A percentile compares a stretch with the other conserved stretches of the same genome.
Evolutionary conservation across 2,329 filamentous ascomycete genomes (phyloP).

Genomic region (Phaeophleospora eucalypticola): DNA sequence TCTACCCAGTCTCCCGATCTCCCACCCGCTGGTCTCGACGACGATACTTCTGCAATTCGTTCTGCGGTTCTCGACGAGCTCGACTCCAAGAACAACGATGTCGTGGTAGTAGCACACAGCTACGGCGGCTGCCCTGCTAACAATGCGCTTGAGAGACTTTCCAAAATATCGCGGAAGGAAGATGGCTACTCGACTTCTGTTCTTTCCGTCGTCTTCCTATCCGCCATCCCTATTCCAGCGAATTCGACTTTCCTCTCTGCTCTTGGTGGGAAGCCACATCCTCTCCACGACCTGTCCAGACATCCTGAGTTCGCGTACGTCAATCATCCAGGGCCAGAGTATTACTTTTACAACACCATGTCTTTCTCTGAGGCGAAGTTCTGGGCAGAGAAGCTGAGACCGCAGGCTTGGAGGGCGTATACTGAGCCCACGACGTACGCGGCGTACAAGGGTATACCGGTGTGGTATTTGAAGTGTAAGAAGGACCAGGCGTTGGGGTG

Average conservation of each 20-base stretch:
- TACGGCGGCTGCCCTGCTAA: slow-evolving; percentile 26
- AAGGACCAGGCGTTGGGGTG: slow-evolving; percentile 7
- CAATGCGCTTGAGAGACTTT: slow-evolving; percentile 21
- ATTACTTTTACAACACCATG: no score
- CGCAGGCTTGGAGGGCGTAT: slow-evolving; percentile 7
- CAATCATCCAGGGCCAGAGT: no score
- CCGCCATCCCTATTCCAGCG: no score
- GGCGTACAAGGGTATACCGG: slow-evolving; percentile 6
- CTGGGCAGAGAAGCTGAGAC: slow-evolving; percentile 13
- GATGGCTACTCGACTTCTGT: slow-evolving; percentile 12
- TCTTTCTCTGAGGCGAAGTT: no score
- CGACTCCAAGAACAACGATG: slow-evolving; percentile 11
- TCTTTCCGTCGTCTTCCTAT: slow-evolving; percentile 12
- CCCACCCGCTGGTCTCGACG: slow-evolving; percentile 5
- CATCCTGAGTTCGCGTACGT: slow-evolving; percentile 1
- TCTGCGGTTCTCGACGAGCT: slow-evolving; percentile 10
- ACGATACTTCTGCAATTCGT: slow-evolving; percentile 19
- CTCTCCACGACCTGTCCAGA: slow-evolving; percentile 7
- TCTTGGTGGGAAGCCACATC: slow-evolving; percentile 10
- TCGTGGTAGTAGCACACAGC: slow-evolving; percentile 27
- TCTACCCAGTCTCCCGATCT: slow-evolving; percentile 13
- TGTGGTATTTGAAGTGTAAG: slow-evolving; percentile 6
- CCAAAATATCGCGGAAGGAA: slow-evolving; percentile 1
- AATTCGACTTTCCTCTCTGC: no score
- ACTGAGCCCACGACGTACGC: slow-evolving; percentile 9